phyloP scores from a whole-genome alignment of 495 filamentous ascomycete genomes.

The Parmelia sp. region DNA sequence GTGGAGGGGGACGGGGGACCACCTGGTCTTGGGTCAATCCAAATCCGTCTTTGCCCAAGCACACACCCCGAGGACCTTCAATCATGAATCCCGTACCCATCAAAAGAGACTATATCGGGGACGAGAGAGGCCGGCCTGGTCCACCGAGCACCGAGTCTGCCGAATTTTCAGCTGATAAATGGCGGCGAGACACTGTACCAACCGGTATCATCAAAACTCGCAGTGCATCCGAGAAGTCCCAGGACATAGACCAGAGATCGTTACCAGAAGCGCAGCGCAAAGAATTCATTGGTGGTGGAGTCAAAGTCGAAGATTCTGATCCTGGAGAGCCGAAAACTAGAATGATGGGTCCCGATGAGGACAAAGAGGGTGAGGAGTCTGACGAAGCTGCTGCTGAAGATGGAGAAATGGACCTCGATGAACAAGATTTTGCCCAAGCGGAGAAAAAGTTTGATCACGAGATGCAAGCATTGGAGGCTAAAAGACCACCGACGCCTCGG shows the following conservation, averaged over 20 bases:
- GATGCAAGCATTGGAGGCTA: slow-evolving; percentile 39
- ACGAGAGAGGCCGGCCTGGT: slow-evolving; percentile 11
- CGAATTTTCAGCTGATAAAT: slow-evolving; percentile 13
- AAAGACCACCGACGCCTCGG: slow-evolving; percentile 40
- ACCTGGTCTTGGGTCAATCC: slow-evolving; percentile 22
- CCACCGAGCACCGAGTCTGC: slow-evolving; percentile 11
- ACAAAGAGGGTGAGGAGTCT: slow-evolving; percentile 17
- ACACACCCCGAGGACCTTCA: slow-evolving; percentile 25
- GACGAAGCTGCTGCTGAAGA: slow-evolving; percentile 20
- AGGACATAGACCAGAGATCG: slow-evolving; percentile 1
- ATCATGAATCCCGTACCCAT: slow-evolving; percentile 28
- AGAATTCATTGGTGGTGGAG: background rate
- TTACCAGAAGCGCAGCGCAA: slow-evolving; percentile 6
- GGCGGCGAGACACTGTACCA: slow-evolving; percentile 14
- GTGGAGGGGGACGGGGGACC: slow-evolving; percentile 16
- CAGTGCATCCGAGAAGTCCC: slow-evolving; percentile 4
- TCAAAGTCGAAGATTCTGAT: slow-evolving; percentile 12
- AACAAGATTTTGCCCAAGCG: slow-evolving; percentile 46
- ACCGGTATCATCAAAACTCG: background rate
- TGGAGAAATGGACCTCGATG: slow-evolving; percentile 36
- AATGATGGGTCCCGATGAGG: slow-evolving; percentile 8
- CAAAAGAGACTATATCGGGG: slow-evolving; percentile 24
- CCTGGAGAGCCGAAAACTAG: slow-evolving; percentile 13
- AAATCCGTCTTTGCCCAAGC: slow-evolving; percentile 11
- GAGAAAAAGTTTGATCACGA: slow-evolving; percentile 45